Base-by-base conservation (phyloP, 78 protist genomes). In the Guillardia theta region DNA sequence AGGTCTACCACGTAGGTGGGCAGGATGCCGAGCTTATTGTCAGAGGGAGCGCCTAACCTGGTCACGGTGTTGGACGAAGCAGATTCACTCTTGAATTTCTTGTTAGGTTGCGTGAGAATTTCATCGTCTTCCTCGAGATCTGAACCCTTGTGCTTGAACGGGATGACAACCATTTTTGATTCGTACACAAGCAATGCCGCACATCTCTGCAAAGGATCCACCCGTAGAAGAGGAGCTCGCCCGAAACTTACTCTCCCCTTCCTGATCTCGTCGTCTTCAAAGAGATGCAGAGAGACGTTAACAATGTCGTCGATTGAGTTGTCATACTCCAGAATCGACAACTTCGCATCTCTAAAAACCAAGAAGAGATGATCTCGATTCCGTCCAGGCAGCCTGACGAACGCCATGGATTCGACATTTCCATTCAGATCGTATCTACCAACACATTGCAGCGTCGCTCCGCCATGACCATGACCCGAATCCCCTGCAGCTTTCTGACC, bases 1-100 rank as follows among this genome's bases (percentile, higher is more conserved):
- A 78, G 90, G 39, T 78, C 90, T 45, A 78, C 44, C 33, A 78
- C 44, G 50, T 78, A 78, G 50, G 90, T 44, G 1, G 90, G 90
- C 44, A 78, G 90, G 12, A 78, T 18, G 39, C 44, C 44, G 18
- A 24, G 22, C 22, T 70, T 78, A 0, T 18, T 18, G 39, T 78
- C 50, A 22, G 24, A 8, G 0, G 90, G 90, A 46, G 48, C 48
- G 44, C 90, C 90, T n/a, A 78, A 18, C n/a, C 39, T 12, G 21
- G 33, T 70, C 36, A 70, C 83, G 33, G 45, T 10, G 45, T 70
- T 45, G 3, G 48, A 18, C 8, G 90, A 22, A 6, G 53, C 39
- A 3, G 45, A 24, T 2, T 78, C 90, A 0, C 30, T n/a, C 24
- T 78, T 78, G 50, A 78, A 43, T 30, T 78, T 78, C 24, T 78